Percentiles rank a stretch among this genome's conserved stretches.
These are phyloP conservation scores for Talaromyces ruber DNA, from an alignment of 495 filamentous ascomycete species.

Conservation along the genomic window DNA sequence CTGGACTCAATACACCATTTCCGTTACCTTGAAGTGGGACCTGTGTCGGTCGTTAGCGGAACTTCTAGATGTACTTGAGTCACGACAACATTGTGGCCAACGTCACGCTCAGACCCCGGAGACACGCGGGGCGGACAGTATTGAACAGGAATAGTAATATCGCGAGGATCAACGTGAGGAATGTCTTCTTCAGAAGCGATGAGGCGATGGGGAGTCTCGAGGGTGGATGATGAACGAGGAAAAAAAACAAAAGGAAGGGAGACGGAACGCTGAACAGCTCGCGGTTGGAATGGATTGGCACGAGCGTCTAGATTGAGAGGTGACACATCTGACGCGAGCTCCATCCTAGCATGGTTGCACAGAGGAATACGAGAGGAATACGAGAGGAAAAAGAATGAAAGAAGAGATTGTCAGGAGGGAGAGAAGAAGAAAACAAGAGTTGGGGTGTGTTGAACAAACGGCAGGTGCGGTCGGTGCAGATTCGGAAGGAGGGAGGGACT, in stretches of 20 bases:
- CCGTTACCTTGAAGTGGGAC: slow-evolving; percentile 34
- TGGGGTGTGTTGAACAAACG: neutral
- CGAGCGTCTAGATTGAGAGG: slow-evolving; percentile 6
- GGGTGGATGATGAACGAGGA: neutral
- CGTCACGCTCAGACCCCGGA: neutral
- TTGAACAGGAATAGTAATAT: neutral
- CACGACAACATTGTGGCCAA: neutral
- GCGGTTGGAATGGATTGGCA: slow-evolving; percentile 5
- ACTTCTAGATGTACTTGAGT: neutral
- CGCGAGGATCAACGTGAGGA: neutral
- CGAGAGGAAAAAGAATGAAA: neutral
- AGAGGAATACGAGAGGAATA: neutral
- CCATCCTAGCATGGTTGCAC: neutral
- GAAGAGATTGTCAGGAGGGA: neutral
- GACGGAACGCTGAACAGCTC: neutral
- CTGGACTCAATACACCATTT: slow-evolving; percentile 21
- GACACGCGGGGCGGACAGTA: neutral
- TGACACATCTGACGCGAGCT: neutral
- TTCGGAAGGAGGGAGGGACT: slow-evolving; percentile 9
- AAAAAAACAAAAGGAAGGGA: slow-evolving; percentile 5
- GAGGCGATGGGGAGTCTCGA: neutral
- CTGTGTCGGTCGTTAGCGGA: slow-evolving; percentile 19
- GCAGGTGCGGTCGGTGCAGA: neutral
- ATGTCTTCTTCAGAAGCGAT: neutral
- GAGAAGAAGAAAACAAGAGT: neutral